Evolutionary conservation across 2,329 filamentous ascomycete genomes (phyloP).

Genomic region (Teratosphaeria pseudoeucalypti): DNA sequence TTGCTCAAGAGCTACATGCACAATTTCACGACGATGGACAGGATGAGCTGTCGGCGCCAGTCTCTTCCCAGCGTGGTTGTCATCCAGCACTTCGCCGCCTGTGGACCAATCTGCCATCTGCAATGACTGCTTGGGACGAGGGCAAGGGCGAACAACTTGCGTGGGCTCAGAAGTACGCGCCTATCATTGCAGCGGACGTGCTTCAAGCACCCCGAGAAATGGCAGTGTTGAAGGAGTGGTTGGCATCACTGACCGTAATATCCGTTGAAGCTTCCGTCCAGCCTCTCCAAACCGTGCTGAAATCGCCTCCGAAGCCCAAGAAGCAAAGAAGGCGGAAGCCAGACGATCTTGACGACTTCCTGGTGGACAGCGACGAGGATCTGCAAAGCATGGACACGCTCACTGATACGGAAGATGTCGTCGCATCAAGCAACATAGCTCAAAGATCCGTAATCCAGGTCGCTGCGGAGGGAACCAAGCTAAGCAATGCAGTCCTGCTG

Average conservation of each 20-base stretch:
- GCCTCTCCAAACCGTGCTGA: conserved; percentile 6
- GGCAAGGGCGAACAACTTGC: conserved; percentile 60
- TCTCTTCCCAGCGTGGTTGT: conserved; percentile 6
- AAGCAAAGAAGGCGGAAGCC: conserved; percentile 50
- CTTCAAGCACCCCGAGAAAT: conserved; percentile 66
- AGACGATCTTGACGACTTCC: conserved; percentile 67
- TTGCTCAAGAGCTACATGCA: conserved; percentile 19
- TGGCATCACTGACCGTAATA: conserved; percentile 63
- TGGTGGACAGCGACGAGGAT: conserved; percentile 71
- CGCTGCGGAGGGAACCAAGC: conserved; percentile 28
- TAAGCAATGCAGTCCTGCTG: conserved; percentile 71
- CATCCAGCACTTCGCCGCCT: conserved; percentile 53
- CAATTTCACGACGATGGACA: conserved; percentile 1
- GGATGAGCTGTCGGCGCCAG: conserved; percentile 9
- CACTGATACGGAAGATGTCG: conserved; percentile 45
- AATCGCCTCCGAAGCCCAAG: conserved; percentile 33
- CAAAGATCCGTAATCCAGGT: conserved; percentile 31
- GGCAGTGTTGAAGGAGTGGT: conserved; percentile 66
- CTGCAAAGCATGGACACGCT: conserved; percentile 57
- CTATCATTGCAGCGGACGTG: conserved; percentile 56
- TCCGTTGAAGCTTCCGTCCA: conserved; percentile 57
- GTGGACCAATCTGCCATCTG: conserved; percentile 49
- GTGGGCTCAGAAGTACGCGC: conserved; percentile 83
- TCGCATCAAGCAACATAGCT: conserved; percentile 1
- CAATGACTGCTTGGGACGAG: conserved; percentile 69